Conservation (phyloP, 2,329 filamentous ascomycete genomes). For the Alternaria burnsii region DNA sequence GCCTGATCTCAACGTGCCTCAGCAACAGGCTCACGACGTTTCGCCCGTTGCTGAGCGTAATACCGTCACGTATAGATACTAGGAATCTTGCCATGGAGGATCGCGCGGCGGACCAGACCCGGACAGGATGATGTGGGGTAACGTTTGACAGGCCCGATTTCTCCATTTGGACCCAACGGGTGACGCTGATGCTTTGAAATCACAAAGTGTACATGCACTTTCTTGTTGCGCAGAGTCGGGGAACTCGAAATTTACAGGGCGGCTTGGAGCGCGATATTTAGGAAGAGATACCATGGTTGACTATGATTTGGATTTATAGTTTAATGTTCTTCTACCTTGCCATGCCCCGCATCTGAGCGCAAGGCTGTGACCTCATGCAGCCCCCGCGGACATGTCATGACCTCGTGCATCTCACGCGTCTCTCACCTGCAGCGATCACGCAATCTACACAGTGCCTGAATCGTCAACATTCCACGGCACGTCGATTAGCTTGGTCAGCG, state of each 20-base stretch:
- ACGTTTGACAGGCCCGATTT: slow-evolving; percentile 5
- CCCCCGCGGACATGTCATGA: slow-evolving; percentile 30
- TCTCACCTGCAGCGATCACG: slow-evolving; percentile 21
- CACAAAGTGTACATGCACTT: background rate
- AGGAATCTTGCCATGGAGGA: slow-evolving; percentile 17
- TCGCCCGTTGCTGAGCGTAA: slow-evolving; percentile 49
- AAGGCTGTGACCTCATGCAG: slow-evolving; percentile 25
- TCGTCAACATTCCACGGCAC: slow-evolving; percentile 9
- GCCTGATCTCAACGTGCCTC: slow-evolving; percentile 29
- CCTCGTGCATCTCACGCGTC: slow-evolving; percentile 20
- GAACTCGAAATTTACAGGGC: background rate
- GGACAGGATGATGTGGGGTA: slow-evolving; percentile 24
- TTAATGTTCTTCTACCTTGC: slow-evolving; percentile 1
- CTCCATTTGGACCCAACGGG: slow-evolving; percentile 7
- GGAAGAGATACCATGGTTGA: slow-evolving; percentile 21
- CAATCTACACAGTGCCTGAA: slow-evolving; percentile 9
- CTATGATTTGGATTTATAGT: slow-evolving; percentile 5
- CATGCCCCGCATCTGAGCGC: slow-evolving; percentile 18
- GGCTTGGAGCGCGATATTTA: slow-evolving; percentile 9
- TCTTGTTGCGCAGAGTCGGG: background rate
- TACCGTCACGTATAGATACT: slow-evolving; percentile 50
- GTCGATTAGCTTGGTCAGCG: slow-evolving; percentile 9
- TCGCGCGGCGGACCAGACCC: slow-evolving; percentile 16
- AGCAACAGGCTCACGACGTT: slow-evolving; percentile 37
- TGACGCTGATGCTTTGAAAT: slow-evolving; percentile 17